Evolutionary conservation across 306 rosid genomes (phyloP).

Genomic region (Prosopis cineraria): DNA sequence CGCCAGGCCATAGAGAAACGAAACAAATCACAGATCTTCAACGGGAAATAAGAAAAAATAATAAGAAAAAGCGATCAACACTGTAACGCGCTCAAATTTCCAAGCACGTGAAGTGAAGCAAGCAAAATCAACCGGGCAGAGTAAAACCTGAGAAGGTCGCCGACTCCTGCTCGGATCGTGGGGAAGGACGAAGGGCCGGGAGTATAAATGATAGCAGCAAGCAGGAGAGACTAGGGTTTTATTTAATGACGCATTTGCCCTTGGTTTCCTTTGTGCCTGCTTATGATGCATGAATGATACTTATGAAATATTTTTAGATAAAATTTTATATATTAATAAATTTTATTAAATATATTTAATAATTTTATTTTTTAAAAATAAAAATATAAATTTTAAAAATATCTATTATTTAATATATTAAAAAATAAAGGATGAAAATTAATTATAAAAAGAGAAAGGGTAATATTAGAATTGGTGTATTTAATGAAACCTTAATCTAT

Average conservation of each 20-base stretch:
- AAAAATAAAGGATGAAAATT: too few relatives aligned
- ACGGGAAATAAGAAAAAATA: background rate
- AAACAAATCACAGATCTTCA: background rate
- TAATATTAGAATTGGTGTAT: too few relatives aligned
- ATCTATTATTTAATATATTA: too few relatives aligned
- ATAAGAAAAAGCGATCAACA: background rate
- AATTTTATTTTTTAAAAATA: too few relatives aligned
- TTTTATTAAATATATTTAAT: too few relatives aligned
- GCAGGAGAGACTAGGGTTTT: constrained; percentile 33
- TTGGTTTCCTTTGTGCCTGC: too few relatives aligned
- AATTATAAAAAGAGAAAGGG: too few relatives aligned
- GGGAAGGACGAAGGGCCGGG: background rate
- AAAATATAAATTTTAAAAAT: too few relatives aligned
- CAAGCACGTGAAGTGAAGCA: background rate
- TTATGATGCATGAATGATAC: too few relatives aligned
- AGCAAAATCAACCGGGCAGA: background rate
- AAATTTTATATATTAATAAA: too few relatives aligned
- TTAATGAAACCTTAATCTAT: too few relatives aligned
- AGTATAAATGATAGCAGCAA: constrained; percentile 34
- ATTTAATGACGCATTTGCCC: constrained; percentile 35
- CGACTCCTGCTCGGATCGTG: constrained; percentile 16
- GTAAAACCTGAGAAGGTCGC: constrained; percentile 46
- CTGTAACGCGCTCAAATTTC: background rate
- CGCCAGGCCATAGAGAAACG: background rate
- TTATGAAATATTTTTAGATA: too few relatives aligned